phyloP scores from a whole-genome alignment of 2,329 filamentous ascomycete genomes.

The Pseudopyricularia javanii region DNA sequence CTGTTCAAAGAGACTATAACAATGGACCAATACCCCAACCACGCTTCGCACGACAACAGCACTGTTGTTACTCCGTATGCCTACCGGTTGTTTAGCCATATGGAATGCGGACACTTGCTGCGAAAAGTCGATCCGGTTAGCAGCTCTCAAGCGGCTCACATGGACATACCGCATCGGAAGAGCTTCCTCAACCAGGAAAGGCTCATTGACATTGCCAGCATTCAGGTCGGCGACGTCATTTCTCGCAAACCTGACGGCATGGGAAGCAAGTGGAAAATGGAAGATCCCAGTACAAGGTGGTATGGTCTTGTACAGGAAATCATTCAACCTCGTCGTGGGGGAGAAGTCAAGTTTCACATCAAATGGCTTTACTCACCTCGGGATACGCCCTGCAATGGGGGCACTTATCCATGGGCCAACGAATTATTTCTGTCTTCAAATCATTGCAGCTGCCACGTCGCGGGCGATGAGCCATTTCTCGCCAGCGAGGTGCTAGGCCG shows the following conservation, averaged over 20 bases:
- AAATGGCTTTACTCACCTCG: constrained; percentile 63
- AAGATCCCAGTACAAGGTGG: constrained; percentile 40
- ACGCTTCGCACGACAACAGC: constrained; percentile 3
- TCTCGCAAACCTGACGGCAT: constrained; percentile 18
- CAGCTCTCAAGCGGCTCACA: not conserved
- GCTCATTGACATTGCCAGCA: not conserved
- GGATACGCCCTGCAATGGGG: constrained; percentile 57
- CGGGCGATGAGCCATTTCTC: constrained; percentile 25
- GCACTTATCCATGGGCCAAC: constrained; percentile 56
- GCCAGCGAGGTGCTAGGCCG: constrained; percentile 43
- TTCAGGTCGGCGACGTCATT: constrained; percentile 30
- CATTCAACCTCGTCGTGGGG: constrained; percentile 18
- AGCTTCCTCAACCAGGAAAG: not conserved
- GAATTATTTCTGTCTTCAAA: constrained; percentile 63
- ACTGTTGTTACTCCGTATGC: constrained; percentile 65
- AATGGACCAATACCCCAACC: constrained; percentile 18
- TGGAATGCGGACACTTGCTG: constrained; percentile 46
- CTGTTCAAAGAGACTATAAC: constrained; percentile 41
- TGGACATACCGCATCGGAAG: not conserved
- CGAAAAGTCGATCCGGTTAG: constrained; percentile 13
- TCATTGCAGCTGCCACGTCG: constrained; percentile 56
- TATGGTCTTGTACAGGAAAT: constrained; percentile 57
- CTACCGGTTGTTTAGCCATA: constrained; percentile 47
- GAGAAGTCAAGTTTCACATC: constrained; percentile 41
- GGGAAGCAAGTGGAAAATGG: constrained; percentile 41